Percentiles rank a stretch among this genome's conserved stretches.
phyloP scores from a whole-genome alignment of 768 basidiomycete genomes.

The Leccinum subtestaceum region DNA sequence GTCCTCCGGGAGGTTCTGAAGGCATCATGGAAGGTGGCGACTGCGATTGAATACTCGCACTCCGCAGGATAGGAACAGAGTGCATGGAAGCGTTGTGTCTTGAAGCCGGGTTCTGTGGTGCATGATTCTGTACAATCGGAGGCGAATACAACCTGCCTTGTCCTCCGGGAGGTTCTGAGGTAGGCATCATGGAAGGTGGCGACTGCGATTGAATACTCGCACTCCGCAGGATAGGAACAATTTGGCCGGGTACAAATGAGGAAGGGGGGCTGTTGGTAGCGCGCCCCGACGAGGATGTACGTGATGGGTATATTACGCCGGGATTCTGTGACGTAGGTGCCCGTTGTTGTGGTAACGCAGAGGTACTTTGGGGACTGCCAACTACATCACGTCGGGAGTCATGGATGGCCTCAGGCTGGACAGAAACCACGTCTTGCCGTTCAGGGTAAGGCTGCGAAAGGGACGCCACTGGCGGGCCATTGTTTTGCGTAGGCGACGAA shows the following conservation, averaged over 20 bases:
- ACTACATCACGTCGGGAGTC: constrained; percentile 3
- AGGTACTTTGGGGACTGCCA: constrained; percentile 1
- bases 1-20: constrained; percentile 22
- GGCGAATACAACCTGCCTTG: constrained; percentile 19
- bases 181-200: constrained; percentile 23
- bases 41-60: constrained; percentile 31
- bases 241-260: constrained; percentile 36
- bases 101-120: constrained; percentile 10
- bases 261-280: constrained; percentile 26
- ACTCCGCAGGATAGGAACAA: constrained; percentile 39
- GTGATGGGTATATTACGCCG: constrained; percentile 18
- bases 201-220: constrained; percentile 30
- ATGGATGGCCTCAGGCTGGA: constrained; percentile 5
- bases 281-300: constrained; percentile 23
- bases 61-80: constrained; percentile 37
- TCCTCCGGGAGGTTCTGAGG: constrained; percentile 19
- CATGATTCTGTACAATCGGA: constrained; percentile 7
- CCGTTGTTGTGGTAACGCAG: constrained; percentile 12
- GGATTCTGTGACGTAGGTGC: constrained; percentile 21
- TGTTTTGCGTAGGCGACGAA: constrained; percentile 6
- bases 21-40: constrained; percentile 22
- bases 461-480: constrained; percentile 1
- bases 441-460: constrained; percentile 5
- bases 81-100: constrained; percentile 20
- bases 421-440: constrained; percentile 1